Percentiles rank a stretch among this genome's conserved stretches.
Evolutionary conservation across 805 yeast species (phyloP).

Genomic region (Jamesozyma hellenica): DNA sequence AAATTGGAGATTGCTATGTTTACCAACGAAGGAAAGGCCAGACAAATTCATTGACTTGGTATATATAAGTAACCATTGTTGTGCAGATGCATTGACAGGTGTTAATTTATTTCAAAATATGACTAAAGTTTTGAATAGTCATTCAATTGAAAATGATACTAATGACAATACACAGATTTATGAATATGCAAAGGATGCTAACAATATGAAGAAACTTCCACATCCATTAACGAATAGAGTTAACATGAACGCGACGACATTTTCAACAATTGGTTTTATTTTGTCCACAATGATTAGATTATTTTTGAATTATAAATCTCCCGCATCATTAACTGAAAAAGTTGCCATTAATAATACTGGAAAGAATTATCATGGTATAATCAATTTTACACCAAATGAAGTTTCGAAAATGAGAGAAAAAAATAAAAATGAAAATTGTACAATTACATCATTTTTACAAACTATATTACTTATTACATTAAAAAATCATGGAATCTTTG

Average conservation of each 20-base stretch:
- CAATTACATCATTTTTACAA: conserved; percentile 23
- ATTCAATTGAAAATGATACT: too few relatives aligned
- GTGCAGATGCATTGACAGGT: conserved; percentile 19
- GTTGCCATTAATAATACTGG: conserved; percentile 3
- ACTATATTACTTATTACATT: conserved; percentile 16
- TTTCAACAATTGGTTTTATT: conserved; percentile 10
- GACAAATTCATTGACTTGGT: conserved; percentile 6
- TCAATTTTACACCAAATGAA: conserved; percentile 9
- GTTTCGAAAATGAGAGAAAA: conserved; percentile 6
- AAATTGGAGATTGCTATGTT: conserved; percentile 18
- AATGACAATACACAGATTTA: conserved; percentile 2
- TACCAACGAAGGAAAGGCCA: conserved; percentile 5
- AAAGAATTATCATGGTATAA: conserved; percentile 6
- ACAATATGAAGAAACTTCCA: conserved; percentile 10
- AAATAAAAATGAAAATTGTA: conserved; percentile 10
- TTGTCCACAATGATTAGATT: conserved; percentile 8
- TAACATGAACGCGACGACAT: conserved; percentile 11
- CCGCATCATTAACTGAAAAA: conserved; percentile 5
- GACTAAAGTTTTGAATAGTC: conserved; percentile 4
- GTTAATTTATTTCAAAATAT: conserved; percentile 18
- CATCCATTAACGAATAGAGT: conserved; percentile 16
- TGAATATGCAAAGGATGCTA: conserved; percentile 12
- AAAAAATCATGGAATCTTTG: conserved; percentile 12
- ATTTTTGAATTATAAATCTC: conserved; percentile 10
- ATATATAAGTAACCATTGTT: conserved; percentile 19